Evolutionary conservation across 305 asterid genomes (phyloP), one percentile per base, ranked within the genome.

Genomic region (Euphrasia arctica): DNA sequence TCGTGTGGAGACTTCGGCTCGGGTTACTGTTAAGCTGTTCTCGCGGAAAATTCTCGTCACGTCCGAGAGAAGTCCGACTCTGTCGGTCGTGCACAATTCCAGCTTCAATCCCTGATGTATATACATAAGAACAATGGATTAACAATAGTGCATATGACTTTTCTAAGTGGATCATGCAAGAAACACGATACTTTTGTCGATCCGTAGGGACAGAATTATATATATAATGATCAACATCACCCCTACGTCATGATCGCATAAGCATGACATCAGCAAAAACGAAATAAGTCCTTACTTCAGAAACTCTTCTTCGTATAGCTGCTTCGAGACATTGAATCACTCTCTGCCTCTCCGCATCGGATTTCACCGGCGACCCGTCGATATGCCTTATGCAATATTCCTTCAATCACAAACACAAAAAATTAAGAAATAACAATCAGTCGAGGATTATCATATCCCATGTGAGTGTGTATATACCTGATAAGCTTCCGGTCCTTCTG

Each of bases 321-420:
- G 99, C 99, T 81, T 90, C 97, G 49, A 94, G 93, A 72, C 97
- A 94, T 1, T 90, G 95, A 62, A 94, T 78, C 54, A 94, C 95
- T 68, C 97, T 77, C 39, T 90, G 80, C 59, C 95, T 80, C 82
- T 94, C 97, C 6, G 99, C 99, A 72, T 94, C 99, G 3, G 99
- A 90, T 71, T 90, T 90, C 47, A 94, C 91, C 0, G 97, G 88
- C 4, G 92, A 90, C 31, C 99, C 99, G 63, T 94, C 99, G 0
- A 85, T 66, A 65, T 94, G 97, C 70, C 95, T 82, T 66, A 94
- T 83, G 27, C 95, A 94, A 25, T 86, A 94, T 59, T 94, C 99
- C 99, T 93, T 41, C 71, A 77, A 70, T 72, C 42, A 22, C 58
- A 68, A 74, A 70, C 48, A 13, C 0, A 8, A 54, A 14, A 9